Percentiles rank a stretch among this genome's conserved stretches.
phyloP scores from a whole-genome alignment of 306 rosid species.

The Vigna radiata region DNA sequence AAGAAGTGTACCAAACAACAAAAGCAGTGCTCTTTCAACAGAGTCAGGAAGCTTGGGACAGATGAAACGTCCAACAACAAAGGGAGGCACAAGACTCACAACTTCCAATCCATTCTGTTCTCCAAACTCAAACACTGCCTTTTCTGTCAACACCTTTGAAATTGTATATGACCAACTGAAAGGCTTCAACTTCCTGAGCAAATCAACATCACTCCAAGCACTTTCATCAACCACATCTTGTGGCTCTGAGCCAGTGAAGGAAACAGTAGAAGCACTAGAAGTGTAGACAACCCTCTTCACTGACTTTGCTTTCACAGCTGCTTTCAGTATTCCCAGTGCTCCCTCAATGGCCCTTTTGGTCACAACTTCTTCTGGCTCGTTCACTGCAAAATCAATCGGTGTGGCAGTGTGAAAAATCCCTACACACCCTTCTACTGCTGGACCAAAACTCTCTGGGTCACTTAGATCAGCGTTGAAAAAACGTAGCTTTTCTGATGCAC shows the following conservation, averaged over 20 bases:
- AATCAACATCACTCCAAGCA: slow-evolving; percentile 61
- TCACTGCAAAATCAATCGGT: slow-evolving; percentile 47
- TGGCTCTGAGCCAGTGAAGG: background rate
- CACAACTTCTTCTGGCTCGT: slow-evolving; percentile 54
- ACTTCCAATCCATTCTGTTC: slow-evolving; percentile 61
- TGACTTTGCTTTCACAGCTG: slow-evolving; percentile 52
- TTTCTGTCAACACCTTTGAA: slow-evolving; percentile 67
- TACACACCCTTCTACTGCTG: slow-evolving; percentile 61
- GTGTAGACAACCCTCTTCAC: slow-evolving; percentile 72
- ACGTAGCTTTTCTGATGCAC: slow-evolving; percentile 59
- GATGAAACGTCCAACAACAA: slow-evolving; percentile 64
- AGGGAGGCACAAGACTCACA: slow-evolving; percentile 57
- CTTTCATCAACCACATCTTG: slow-evolving; percentile 56
- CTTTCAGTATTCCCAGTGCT: slow-evolving; percentile 57
- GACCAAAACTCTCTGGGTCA: slow-evolving; percentile 56
- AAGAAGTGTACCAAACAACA: slow-evolving; percentile 49
- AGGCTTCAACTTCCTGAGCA: slow-evolving; percentile 30
- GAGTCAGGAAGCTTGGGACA: slow-evolving; percentile 65
- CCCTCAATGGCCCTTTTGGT: slow-evolving; percentile 57
- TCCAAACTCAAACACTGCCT: slow-evolving; percentile 48
- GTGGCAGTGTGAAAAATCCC: slow-evolving; percentile 69
- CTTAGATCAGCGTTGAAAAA: slow-evolving; percentile 65
- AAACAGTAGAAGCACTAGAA: slow-evolving; percentile 55
- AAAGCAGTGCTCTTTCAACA: slow-evolving; percentile 39
- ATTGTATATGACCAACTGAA: slow-evolving; percentile 47